Conservation (phyloP, 345 rosid species). For the Pugionium dolabratum region DNA sequence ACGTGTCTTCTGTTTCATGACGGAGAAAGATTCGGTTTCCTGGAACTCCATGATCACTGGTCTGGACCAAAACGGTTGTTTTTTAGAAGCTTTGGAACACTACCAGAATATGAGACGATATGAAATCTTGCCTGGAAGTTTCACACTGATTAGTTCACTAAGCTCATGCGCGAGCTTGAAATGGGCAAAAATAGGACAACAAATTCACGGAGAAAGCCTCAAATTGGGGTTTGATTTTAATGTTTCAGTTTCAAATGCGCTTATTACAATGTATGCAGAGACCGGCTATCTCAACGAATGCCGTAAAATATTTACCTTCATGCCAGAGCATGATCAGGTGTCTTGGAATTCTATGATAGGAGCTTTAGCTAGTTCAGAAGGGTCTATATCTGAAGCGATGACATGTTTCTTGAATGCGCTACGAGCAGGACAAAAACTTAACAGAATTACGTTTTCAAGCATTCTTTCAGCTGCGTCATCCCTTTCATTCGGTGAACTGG, state of each 20-base stretch:
- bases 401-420: constrained; percentile 59
- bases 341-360: constrained; percentile 91
- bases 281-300: constrained; percentile 53
- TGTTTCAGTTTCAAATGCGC: constrained; percentile 86
- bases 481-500: constrained; percentile 50
- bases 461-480: constrained; percentile 67
- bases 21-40: constrained; percentile 71
- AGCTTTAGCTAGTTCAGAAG: constrained; percentile 65
- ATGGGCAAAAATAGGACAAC: constrained; percentile 62
- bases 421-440: constrained; percentile 63
- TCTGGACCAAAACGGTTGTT: constrained; percentile 74
- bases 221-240: constrained; percentile 72
- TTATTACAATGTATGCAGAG: constrained; percentile 73
- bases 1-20: constrained; percentile 59
- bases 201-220: constrained; percentile 65
- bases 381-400: constrained; percentile 51
- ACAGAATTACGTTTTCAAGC: constrained; percentile 68
- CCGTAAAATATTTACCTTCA: constrained; percentile 58
- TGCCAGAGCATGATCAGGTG: constrained; percentile 77
- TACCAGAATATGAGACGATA: constrained; percentile 59
- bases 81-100: constrained; percentile 56
- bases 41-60: constrained; percentile 94
- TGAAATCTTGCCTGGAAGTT: constrained; percentile 59
- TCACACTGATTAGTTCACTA: constrained; percentile 69
- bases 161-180: constrained; percentile 89